A percentile compares a stretch with the other conserved stretches of the same genome.
Conservation (phyloP, 805 yeast species). For the Blastobotrys attinorum region DNA sequence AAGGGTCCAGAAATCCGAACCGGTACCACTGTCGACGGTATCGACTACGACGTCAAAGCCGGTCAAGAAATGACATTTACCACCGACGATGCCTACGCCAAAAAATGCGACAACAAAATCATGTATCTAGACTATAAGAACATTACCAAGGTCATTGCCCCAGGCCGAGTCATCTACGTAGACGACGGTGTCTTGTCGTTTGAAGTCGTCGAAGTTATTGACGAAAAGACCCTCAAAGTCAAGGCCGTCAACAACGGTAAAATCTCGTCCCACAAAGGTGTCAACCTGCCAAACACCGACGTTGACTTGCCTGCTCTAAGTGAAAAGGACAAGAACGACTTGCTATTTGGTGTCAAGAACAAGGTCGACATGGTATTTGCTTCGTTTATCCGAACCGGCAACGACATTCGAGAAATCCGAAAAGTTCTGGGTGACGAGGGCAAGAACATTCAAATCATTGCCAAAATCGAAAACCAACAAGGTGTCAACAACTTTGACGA, state of each 20-base stretch:
- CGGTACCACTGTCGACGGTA: slow-evolving; percentile 77
- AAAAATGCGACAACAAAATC: slow-evolving; percentile 62
- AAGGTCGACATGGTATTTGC: slow-evolving; percentile 98
- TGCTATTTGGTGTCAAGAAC: slow-evolving; percentile 93
- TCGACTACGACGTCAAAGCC: slow-evolving; percentile 75
- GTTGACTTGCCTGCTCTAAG: slow-evolving; percentile 97
- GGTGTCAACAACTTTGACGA: slow-evolving; percentile 99
- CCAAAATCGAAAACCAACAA: slow-evolving; percentile 98
- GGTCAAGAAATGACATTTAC: slow-evolving; percentile 89
- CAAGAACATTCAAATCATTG: slow-evolving; percentile 89
- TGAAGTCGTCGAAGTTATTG: slow-evolving; percentile 78
- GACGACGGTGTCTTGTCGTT: slow-evolving; percentile 98
- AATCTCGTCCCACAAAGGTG: slow-evolving; percentile 97
- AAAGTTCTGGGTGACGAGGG: slow-evolving; percentile 95
- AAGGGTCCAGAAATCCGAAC: slow-evolving; percentile 99
- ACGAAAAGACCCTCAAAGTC: slow-evolving; percentile 76
- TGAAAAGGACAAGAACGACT: slow-evolving; percentile 91
- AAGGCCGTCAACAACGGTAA: slow-evolving; percentile 89
- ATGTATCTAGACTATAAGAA: slow-evolving; percentile 93
- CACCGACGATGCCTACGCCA: slow-evolving; percentile 75
- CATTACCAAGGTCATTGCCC: slow-evolving; percentile 86
- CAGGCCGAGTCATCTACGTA: slow-evolving; percentile 85
- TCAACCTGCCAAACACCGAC: slow-evolving; percentile 97
- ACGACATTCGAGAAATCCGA: slow-evolving; percentile 86
- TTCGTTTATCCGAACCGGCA: slow-evolving; percentile 91